Percentiles rank a stretch among this genome's conserved stretches.
Evolutionary conservation across 2,329 filamentous ascomycete genomes (phyloP).

Genomic region (Pezicula neosporulosa): DNA sequence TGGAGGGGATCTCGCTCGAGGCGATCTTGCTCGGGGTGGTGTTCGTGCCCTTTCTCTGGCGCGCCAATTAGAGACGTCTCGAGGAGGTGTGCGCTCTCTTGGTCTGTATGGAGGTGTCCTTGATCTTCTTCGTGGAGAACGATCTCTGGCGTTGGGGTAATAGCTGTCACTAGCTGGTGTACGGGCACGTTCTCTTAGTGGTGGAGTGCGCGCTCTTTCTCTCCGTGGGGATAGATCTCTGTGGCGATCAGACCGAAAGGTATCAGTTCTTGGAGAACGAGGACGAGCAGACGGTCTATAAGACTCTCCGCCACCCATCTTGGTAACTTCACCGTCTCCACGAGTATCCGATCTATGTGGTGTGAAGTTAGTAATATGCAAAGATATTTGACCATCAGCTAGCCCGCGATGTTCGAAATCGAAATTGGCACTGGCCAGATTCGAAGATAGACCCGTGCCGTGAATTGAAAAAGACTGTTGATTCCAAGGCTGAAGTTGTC

Average conservation of each 20-base stretch:
- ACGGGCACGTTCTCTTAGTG: constrained; percentile 3
- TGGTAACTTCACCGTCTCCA: constrained; percentile 29
- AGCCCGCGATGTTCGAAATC: neutral
- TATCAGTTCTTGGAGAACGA: constrained; percentile 24
- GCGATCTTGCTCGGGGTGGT: constrained; percentile 9
- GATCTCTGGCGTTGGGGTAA: constrained; percentile 6
- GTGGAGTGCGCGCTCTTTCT: constrained; percentile 20
- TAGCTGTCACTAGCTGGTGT: constrained; percentile 14
- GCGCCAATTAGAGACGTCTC: constrained; percentile 19
- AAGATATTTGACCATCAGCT: neutral
- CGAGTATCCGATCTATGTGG: constrained; percentile 7
- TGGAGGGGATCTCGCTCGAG: constrained; percentile 30
- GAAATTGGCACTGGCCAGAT: too few species aligned
- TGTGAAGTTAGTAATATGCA: neutral
- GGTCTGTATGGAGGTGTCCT: constrained; percentile 17
- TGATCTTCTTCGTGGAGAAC: constrained; percentile 8
- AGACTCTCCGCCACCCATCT: constrained; percentile 29
- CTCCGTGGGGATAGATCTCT: constrained; percentile 10
- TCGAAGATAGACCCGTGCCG: too few species aligned
- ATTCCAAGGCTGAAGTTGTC: too few species aligned
- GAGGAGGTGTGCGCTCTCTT: constrained; percentile 25
- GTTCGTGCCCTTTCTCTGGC: constrained; percentile 9
- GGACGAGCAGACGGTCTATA: constrained; percentile 26
- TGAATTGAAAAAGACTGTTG: too few species aligned
- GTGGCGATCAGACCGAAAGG: constrained; percentile 20